Conservation (phyloP, 768 basidiomycete species). For the Leccinellum rugosiceps region DNA sequence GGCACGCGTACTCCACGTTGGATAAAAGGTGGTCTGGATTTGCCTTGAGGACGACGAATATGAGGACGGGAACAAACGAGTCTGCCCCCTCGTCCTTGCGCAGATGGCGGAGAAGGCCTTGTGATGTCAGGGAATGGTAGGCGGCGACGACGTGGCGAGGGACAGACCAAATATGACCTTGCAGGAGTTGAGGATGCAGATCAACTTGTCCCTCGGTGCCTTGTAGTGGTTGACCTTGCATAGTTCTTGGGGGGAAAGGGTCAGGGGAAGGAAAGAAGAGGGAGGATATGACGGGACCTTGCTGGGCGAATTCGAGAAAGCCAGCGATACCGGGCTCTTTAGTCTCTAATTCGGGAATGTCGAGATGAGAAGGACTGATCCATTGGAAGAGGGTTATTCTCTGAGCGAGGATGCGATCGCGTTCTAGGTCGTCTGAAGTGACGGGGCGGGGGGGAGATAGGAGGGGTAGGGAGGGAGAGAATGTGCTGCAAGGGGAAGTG, state of each 20-base stretch:
- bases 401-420: conserved; percentile 86
- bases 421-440: conserved; percentile 94
- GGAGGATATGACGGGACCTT: conserved; percentile 51
- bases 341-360: conserved; percentile 76
- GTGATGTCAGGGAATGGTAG: not conserved
- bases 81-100: conserved; percentile 87
- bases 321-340: conserved; percentile 50
- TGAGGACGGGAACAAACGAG: conserved; percentile 90
- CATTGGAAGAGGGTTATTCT: conserved; percentile 89
- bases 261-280: not conserved
- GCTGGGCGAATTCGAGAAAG: conserved; percentile 85
- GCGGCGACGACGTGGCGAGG: conserved; percentile 7
- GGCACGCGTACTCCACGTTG: conserved; percentile 78
- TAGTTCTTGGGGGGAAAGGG: conserved; percentile 55
- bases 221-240: conserved; percentile 98
- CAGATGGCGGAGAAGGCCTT: conserved; percentile 88
- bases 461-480: conserved; percentile 78
- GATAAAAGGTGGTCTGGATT: conserved; percentile 92
- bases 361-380: conserved; percentile 86
- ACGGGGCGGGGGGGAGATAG: conserved; percentile 69
- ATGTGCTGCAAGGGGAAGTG: conserved; percentile 58
- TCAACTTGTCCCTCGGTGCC: conserved; percentile 96
- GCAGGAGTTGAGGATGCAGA: conserved; percentile 96
- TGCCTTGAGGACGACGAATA: conserved; percentile 90
- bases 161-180: conserved; percentile 96